Conservation (phyloP, 495 filamentous ascomycete species). For the Aspergillus kassunensis region DNA sequence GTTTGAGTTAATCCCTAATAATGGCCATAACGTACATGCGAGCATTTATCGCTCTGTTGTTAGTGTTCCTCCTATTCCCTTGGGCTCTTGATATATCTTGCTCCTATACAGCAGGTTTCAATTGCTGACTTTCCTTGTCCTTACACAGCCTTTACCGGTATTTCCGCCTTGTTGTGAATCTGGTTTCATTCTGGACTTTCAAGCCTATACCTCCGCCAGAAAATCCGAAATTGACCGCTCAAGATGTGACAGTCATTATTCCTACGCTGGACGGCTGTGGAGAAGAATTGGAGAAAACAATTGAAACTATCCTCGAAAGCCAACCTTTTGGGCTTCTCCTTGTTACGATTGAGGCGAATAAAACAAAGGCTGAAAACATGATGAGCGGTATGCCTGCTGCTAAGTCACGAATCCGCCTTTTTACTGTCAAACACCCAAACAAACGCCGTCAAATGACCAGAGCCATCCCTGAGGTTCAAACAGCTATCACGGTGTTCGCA, state of each 20-base stretch:
- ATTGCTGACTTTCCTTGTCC: conserved; percentile 11
- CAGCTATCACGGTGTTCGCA: conserved; percentile 72
- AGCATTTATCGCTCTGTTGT: conserved; percentile 47
- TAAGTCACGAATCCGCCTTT: conserved; percentile 48
- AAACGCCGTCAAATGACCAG: conserved; percentile 81
- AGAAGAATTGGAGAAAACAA: conserved; percentile 54
- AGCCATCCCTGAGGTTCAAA: conserved; percentile 71
- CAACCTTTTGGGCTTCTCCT: conserved; percentile 56
- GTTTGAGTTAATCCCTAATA: conserved; percentile 10
- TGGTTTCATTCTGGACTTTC: conserved; percentile 60
- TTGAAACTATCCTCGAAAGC: conserved; percentile 54
- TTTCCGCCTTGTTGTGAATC: conserved; percentile 61
- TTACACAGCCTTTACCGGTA: conserved; percentile 56
- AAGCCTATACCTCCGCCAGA: conserved; percentile 59
- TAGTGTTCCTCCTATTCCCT: conserved; percentile 20
- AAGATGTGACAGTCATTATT: conserved; percentile 73
- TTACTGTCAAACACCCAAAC: conserved; percentile 61
- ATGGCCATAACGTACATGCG: conserved; percentile 47
- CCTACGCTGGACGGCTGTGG: conserved; percentile 64
- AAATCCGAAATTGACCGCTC: conserved; percentile 57
- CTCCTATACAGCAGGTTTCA: not conserved
- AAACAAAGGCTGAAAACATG: conserved; percentile 50
- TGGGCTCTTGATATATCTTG: not conserved
- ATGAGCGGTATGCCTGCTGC: conserved; percentile 48
- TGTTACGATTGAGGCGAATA: conserved; percentile 62